A percentile compares a stretch with the other conserved stretches of the same genome.
phyloP scores from a whole-genome alignment of 192 early-diverging fungal species.

The Linderina pennispora region DNA sequence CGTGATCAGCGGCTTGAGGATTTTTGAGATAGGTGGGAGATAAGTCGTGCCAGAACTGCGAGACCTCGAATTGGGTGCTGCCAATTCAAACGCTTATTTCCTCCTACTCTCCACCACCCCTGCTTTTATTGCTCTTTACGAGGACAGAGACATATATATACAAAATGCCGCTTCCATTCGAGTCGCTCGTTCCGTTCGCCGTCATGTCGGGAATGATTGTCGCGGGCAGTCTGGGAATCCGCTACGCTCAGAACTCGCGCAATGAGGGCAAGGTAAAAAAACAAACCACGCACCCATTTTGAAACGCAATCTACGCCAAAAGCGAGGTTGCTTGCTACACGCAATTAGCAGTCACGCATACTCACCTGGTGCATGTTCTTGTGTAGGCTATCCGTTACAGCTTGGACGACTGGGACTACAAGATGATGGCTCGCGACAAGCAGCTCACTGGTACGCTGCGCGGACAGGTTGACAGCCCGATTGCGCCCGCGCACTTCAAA shows the following conservation, averaged over 20 bases:
- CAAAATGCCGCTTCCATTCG: slow-evolving; percentile 72
- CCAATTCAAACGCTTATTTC: too few relatives aligned
- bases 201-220: slow-evolving; percentile 63
- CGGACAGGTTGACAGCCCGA: slow-evolving; percentile 50
- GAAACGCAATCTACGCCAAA: too few relatives aligned
- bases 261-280: slow-evolving; percentile 60
- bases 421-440: slow-evolving; percentile 75
- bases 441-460: slow-evolving; percentile 64
- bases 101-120: too few relatives aligned
- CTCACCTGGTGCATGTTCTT: too few relatives aligned
- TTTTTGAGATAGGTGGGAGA: too few relatives aligned
- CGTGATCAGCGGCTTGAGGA: too few relatives aligned
- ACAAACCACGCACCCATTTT: background rate
- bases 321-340: background rate
- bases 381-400: slow-evolving; percentile 54
- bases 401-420: slow-evolving; percentile 67
- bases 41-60: too few relatives aligned
- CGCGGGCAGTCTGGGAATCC: slow-evolving; percentile 54
- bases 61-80: too few relatives aligned
- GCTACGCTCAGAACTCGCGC: slow-evolving; percentile 49
- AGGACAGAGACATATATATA: too few relatives aligned
- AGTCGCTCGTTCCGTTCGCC: slow-evolving; percentile 69
- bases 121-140: too few relatives aligned
- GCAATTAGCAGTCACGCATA: too few relatives aligned
- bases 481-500: slow-evolving; percentile 60